Evolutionary conservation across 169 alveolate species (phyloP).

Genomic region (Perkinsus olseni): DNA sequence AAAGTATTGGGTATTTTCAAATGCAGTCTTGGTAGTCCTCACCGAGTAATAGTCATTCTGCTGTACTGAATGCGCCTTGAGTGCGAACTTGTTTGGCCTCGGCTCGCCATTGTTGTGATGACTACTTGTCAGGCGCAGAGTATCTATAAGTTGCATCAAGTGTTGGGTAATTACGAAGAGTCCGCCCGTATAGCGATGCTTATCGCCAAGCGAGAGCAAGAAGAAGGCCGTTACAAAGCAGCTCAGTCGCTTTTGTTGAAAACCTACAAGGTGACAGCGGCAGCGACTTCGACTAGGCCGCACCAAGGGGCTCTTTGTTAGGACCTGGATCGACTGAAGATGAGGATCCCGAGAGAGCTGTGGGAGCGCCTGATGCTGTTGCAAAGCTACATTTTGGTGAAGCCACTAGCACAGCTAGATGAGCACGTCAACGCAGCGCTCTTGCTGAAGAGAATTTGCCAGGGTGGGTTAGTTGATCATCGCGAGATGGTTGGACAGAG

Average conservation of each 20-base stretch:
- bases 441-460: background rate
- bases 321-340: background rate
- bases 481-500: too few species aligned
- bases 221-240: slow-evolving; percentile 58
- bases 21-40: too few species aligned
- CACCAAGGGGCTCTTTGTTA: too few species aligned
- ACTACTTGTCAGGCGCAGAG: background rate
- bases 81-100: too few species aligned
- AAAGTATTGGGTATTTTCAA: too few species aligned
- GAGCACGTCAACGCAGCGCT: background rate
- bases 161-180: slow-evolving; percentile 53
- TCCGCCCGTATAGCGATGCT: slow-evolving; percentile 66
- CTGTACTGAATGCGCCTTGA: too few species aligned
- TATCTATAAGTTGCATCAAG: slow-evolving; percentile 42
- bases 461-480: background rate
- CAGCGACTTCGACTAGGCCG: too few species aligned
- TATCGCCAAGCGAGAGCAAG: slow-evolving; percentile 64
- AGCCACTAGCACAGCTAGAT: background rate
- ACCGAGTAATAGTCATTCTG: too few species aligned
- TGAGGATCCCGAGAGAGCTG: slow-evolving; percentile 57
- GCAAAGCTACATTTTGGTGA: slow-evolving; percentile 58
- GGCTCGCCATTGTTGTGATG: too few species aligned
- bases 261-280: slow-evolving; percentile 51
- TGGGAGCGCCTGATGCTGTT: slow-evolving; percentile 56
- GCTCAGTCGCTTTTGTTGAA: slow-evolving; percentile 73